Evolutionary conservation across 2,329 filamentous ascomycete genomes (phyloP).

Genomic region (Bipolaris cookei): DNA sequence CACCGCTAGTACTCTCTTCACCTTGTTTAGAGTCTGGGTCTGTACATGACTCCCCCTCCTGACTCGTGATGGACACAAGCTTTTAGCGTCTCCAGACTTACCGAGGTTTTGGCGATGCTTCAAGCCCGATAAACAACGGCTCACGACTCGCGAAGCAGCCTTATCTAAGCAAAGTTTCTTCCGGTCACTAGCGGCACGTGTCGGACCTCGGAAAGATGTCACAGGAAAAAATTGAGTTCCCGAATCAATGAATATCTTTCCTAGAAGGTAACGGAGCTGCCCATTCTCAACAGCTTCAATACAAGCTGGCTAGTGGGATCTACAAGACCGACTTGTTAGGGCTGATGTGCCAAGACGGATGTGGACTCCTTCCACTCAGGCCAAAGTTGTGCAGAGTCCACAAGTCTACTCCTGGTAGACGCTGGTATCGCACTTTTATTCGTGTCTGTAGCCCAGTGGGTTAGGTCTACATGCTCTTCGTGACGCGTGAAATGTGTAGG

Average conservation of each 20-base stretch:
- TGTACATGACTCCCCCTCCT: background rate
- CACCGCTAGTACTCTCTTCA: background rate
- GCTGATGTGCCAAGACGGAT: background rate
- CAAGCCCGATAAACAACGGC: background rate
- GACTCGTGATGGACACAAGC: background rate
- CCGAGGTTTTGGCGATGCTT: background rate
- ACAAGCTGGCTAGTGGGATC: slow-evolving; percentile 10
- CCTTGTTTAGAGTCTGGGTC: background rate
- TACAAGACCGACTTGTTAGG: slow-evolving; percentile 9
- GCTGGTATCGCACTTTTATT: background rate
- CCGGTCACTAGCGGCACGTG: background rate
- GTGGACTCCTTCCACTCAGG: background rate
- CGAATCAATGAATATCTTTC: background rate
- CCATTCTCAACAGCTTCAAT: background rate
- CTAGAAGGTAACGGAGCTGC: background rate
- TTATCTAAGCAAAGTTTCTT: background rate
- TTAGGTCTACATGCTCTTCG: background rate
- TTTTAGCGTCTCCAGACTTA: background rate
- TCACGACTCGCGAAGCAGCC: background rate
- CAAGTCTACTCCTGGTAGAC: background rate
- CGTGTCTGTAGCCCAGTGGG: background rate
- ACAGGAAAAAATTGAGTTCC: background rate
- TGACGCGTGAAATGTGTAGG: background rate
- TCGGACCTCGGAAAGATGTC: background rate
- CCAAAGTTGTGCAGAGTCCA: background rate